Conservation (phyloP, 768 basidiomycete species). For the Russula sp. region DNA sequence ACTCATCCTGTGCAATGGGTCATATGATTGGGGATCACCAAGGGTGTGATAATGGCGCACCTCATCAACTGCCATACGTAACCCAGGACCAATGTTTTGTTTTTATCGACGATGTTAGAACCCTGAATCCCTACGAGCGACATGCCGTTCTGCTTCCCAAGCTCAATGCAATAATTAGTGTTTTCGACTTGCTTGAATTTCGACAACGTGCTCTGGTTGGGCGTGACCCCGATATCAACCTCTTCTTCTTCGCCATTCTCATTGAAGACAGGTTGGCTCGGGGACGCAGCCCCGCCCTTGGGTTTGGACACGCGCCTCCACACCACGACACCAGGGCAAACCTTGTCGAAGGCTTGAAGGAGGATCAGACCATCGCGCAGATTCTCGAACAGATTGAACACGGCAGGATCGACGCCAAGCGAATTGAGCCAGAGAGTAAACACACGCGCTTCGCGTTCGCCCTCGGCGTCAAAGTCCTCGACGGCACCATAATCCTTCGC, state of each 20-base stretch:
- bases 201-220: constrained; percentile 78
- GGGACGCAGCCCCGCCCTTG: constrained; percentile 50
- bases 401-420: constrained; percentile 90
- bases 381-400: constrained; percentile 96
- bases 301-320: constrained; percentile 98
- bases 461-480: constrained; percentile 98
- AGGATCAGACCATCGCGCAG: constrained; percentile 87
- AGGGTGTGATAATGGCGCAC: constrained; percentile 33
- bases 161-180: constrained; percentile 92
- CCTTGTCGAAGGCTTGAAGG: constrained; percentile 94
- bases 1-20: constrained; percentile 48
- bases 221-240: constrained; percentile 74
- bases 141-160: constrained; percentile 89
- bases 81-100: constrained; percentile 86
- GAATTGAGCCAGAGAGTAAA: constrained; percentile 99
- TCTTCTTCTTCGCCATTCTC: constrained; percentile 60
- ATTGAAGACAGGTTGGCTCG: constrained; percentile 21
- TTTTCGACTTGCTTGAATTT: constrained; percentile 98
- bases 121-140: constrained; percentile 97
- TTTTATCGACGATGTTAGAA: constrained; percentile 93
- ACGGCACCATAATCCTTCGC: constrained; percentile 83
- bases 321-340: constrained; percentile 83
- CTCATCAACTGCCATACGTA: constrained; percentile 98
- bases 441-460: constrained; percentile 95
- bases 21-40: not conserved